Conservation (phyloP, 2,329 filamentous ascomycete genomes). For the Cladorrhinum sp. region DNA sequence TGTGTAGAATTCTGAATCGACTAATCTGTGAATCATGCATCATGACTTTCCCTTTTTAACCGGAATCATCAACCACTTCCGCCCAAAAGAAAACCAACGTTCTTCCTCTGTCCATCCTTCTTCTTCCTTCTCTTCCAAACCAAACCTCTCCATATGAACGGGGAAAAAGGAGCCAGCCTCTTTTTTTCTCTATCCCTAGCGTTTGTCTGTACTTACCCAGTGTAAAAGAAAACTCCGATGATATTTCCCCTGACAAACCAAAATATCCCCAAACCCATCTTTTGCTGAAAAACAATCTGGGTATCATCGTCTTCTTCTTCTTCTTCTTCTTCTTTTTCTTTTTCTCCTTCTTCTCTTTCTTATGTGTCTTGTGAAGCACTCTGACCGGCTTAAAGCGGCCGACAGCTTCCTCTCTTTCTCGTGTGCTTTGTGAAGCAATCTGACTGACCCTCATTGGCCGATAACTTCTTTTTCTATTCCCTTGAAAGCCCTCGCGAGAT, state of each 20-base stretch:
- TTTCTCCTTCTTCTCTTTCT: neutral
- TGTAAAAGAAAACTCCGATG: neutral
- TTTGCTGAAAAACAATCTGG: neutral
- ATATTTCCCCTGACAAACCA: neutral
- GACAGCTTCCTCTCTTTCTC: neutral
- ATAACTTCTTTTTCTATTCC: no score
- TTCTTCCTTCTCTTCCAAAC: no score
- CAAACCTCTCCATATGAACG: neutral
- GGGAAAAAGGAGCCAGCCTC: neutral
- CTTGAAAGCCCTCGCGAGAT: no score
- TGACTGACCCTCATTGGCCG: no score
- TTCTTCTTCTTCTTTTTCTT: neutral
- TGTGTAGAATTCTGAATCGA: conserved; percentile 5
- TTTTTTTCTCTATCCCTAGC: neutral
- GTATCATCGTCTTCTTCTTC: neutral
- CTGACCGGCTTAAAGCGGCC: neutral
- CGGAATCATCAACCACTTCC: neutral
- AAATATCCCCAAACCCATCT: neutral
- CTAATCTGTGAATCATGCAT: conserved; percentile 3
- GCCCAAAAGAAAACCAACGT: no score
- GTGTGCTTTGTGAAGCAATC: no score
- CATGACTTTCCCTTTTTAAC: neutral
- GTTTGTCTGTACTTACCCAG: neutral
- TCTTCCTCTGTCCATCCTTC: neutral
- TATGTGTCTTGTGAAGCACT: no score